Evolutionary conservation across 2,329 filamentous ascomycete genomes (phyloP), one percentile per base, ranked within the genome.

Genomic region (Magnaporthales sp.): DNA sequence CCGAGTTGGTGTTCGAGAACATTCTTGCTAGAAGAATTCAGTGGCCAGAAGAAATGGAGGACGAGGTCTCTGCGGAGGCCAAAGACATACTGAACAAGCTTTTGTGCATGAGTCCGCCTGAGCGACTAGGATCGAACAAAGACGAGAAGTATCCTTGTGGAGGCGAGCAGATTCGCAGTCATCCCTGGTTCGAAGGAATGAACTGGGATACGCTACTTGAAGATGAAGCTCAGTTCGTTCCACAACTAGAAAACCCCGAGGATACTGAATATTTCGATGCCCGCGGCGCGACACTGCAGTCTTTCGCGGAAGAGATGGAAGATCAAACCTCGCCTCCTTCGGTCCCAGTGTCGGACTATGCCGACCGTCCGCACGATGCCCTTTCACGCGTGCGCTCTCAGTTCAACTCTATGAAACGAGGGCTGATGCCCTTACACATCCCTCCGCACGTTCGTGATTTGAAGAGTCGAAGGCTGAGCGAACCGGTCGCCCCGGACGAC

Each of bases 231-330:
- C 92, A 97, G 68, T 99, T 99, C 75, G 90, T 99, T 11, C 95
- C 95, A 0, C 91, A 91, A 56, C 89, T 91, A 1, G 92, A 97
- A 73, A 94, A 99, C 71, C 93, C 92, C 0, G 95, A 99, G 76
- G 94, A 99, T 74, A 99, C 95, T 0, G 96, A 99, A 74, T 99
- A 99, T 74, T 99, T 99, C 72, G 95, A 99, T 78, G 80, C 92
- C 26, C 87, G 95, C 70, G 95, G 95, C 30, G 95, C 95, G 19
- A 96, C 93, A 1, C 83, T 98, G 70, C 92, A 97, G 73, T 91
- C 91, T 3, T 99, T 99, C 76, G 89, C 91, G 0, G 93, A 97
- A 69, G 95, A 99, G 75, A 90, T 97, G 73, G 94, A 98, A 75
- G 95, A 98, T 72, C 91, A 96, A 73, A 79, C 84, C 58, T 90